Evolutionary conservation across 805 yeast genomes (phyloP).

Genomic region (Monosporozyma siamensis): DNA sequence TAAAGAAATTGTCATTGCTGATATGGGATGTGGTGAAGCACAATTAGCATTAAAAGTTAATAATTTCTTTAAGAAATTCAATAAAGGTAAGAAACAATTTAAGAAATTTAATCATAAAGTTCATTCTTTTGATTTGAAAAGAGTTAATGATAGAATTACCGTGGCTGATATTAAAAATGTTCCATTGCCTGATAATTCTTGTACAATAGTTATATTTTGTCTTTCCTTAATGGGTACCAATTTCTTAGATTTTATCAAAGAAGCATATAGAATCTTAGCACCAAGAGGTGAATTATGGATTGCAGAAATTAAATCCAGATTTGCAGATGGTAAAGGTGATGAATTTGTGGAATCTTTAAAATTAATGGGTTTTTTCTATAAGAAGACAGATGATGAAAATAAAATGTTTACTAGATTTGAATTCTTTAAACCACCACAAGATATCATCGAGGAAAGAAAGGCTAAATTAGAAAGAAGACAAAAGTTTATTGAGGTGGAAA

Average conservation of each 20-base stretch:
- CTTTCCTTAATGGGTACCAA: slow-evolving; percentile 96
- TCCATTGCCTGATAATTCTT: slow-evolving; percentile 70
- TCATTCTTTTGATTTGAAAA: slow-evolving; percentile 86
- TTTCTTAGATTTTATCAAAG: slow-evolving; percentile 81
- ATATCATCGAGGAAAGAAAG: slow-evolving; percentile 51
- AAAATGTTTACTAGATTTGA: slow-evolving; percentile 94
- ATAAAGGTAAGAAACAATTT: slow-evolving; percentile 24
- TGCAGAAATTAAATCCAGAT: slow-evolving; percentile 91
- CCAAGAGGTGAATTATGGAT: slow-evolving; percentile 96
- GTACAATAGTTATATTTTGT: slow-evolving; percentile 86
- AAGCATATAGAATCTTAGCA: slow-evolving; percentile 76
- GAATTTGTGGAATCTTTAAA: slow-evolving; percentile 76
- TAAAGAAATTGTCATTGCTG: slow-evolving; percentile 72
- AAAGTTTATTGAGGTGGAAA: slow-evolving; percentile 62
- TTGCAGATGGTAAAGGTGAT: slow-evolving; percentile 64
- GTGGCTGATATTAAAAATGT: slow-evolving; percentile 95
- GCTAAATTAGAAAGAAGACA: slow-evolving; percentile 53
- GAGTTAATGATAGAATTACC: slow-evolving; percentile 79
- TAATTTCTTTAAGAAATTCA: slow-evolving; percentile 32
- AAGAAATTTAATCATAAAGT: slow-evolving; percentile 47
- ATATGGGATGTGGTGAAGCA: slow-evolving; percentile 99
- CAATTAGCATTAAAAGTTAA: slow-evolving; percentile 63
- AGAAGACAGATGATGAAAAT: slow-evolving; percentile 74
- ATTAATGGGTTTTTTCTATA: slow-evolving; percentile 75
- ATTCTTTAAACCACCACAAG: slow-evolving; percentile 77